Evolutionary conservation across 148 eudicot species (phyloP), one percentile per base, ranked within the genome.

Genomic region (Vaccinium macrocarpon): DNA sequence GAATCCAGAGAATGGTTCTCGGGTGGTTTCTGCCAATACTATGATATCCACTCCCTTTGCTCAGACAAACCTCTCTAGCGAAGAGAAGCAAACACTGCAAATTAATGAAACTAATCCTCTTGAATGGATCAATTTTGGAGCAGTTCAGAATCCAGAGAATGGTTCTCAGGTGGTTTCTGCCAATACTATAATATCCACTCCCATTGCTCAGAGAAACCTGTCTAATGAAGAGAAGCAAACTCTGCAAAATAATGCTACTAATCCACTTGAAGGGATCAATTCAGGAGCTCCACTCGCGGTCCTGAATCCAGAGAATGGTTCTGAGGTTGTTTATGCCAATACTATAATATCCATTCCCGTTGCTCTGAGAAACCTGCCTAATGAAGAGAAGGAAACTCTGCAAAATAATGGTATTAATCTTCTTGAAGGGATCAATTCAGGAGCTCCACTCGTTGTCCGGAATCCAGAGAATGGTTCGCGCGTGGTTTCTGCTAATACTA

Each of bases 221-320:
- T 94, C 98, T 19, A 83, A 82, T 64, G 92, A 92, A 80, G 99
- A 93, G 87, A 70, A 85, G 48, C 86, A 91, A 87, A 87, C 94
- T 74, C 85, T 42, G 46, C 46, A 42, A 42, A 42, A 42, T 42
- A 42, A 42, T 42, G 6, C 46, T 42, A 42, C 93, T 72, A 92
- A 91, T 83, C 94, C 94, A 56, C 92, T 95, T 46, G 92, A 94
- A 85, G 94, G 96, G 98, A 89, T 94, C 76, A 87, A 82, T 81
- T 80, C 90, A 74, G 91, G 90, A 81, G 92, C 87, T 76, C 88
- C 94, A n/a, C 93, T 92, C 23, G 89, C 85, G 52, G 87, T 89
- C 80, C 89, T 87, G 76, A 87, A 68, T 80, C 93, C 91, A 55
- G 90, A 89, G 81, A 90, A 87, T 68, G 64, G 77, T 68, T 82